phyloP scores from a whole-genome alignment of 345 rosid genomes.

The Stellera chamaejasme region DNA sequence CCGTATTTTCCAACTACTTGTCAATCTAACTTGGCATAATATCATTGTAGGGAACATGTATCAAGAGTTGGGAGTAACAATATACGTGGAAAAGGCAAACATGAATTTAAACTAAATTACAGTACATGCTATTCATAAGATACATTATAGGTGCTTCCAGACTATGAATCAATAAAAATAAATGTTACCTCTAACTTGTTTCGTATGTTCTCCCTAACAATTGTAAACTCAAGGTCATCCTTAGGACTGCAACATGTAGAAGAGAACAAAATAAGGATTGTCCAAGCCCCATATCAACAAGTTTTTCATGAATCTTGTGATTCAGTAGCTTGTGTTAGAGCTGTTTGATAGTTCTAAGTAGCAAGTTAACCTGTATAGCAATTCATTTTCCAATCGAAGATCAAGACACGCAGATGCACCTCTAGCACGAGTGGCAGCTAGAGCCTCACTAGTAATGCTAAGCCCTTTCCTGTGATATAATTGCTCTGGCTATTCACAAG shows the following conservation, averaged over 20 bases:
- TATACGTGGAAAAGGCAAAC: background rate
- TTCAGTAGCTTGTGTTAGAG: background rate
- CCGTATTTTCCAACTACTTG: no score
- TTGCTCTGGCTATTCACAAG: slow-evolving; percentile 88
- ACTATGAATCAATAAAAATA: slow-evolving; percentile 2
- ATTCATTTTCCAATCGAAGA: slow-evolving; percentile 66
- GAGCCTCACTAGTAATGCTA: slow-evolving; percentile 65
- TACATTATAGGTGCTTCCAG: background rate
- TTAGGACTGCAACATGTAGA: slow-evolving; percentile 46
- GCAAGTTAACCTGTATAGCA: slow-evolving; percentile 58
- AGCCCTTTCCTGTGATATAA: slow-evolving; percentile 71
- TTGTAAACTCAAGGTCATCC: slow-evolving; percentile 81
- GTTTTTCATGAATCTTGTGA: slow-evolving; percentile 1
- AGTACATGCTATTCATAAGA: background rate
- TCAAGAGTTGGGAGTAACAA: no score
- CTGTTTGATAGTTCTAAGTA: background rate
- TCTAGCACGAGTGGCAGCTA: slow-evolving; percentile 91
- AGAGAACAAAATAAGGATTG: background rate
- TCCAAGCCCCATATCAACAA: background rate
- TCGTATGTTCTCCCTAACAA: slow-evolving; percentile 76
- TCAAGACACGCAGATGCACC: slow-evolving; percentile 54
- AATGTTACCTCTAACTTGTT: slow-evolving; percentile 55
- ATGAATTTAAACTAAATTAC: background rate
- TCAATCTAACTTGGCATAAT: no score
- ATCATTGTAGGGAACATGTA: background rate